A percentile compares a stretch with the other conserved stretches of the same genome.
Evolutionary conservation across 805 yeast genomes (phyloP).

Genomic region (Sugiyamaella floridensis): DNA sequence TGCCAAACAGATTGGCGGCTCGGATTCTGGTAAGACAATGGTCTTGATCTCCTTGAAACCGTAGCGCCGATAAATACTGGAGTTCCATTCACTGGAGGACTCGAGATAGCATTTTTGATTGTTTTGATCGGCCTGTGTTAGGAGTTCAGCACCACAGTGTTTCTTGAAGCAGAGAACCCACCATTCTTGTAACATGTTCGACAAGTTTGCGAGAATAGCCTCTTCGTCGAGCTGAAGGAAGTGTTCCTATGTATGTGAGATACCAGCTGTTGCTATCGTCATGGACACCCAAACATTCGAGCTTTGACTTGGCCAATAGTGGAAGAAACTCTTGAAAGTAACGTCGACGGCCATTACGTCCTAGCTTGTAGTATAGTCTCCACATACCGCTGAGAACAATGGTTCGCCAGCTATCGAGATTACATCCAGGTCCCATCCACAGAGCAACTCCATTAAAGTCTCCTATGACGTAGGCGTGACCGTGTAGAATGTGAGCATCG

Average conservation of each 20-base stretch:
- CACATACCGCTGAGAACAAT: constrained; percentile 25
- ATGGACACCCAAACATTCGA: constrained; percentile 36
- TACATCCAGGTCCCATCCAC: constrained; percentile 29
- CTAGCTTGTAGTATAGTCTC: constrained; percentile 35
- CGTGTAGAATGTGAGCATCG: constrained; percentile 45
- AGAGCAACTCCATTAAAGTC: constrained; percentile 40
- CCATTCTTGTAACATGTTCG: constrained; percentile 44
- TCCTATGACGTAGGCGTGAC: constrained; percentile 45
- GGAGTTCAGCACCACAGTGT: neutral
- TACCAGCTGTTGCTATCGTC: constrained; percentile 44
- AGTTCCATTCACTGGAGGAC: constrained; percentile 48
- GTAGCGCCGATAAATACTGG: constrained; percentile 46
- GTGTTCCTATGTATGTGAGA: constrained; percentile 51
- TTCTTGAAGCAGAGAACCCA: constrained; percentile 26
- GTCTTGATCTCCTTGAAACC: constrained; percentile 34
- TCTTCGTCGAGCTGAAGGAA: constrained; percentile 52
- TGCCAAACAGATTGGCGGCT: constrained; percentile 5
- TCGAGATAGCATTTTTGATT: constrained; percentile 45
- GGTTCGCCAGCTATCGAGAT: constrained; percentile 22
- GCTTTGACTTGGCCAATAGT: constrained; percentile 39
- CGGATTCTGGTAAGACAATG: constrained; percentile 7
- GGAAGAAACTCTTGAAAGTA: constrained; percentile 46
- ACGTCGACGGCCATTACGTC: constrained; percentile 40
- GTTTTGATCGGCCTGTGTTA: constrained; percentile 25
- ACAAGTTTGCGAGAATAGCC: constrained; percentile 49